Percentiles rank a stretch among this genome's conserved stretches.
Conservation (phyloP, 2,329 filamentous ascomycete species). For the Fusarium chaquense region DNA sequence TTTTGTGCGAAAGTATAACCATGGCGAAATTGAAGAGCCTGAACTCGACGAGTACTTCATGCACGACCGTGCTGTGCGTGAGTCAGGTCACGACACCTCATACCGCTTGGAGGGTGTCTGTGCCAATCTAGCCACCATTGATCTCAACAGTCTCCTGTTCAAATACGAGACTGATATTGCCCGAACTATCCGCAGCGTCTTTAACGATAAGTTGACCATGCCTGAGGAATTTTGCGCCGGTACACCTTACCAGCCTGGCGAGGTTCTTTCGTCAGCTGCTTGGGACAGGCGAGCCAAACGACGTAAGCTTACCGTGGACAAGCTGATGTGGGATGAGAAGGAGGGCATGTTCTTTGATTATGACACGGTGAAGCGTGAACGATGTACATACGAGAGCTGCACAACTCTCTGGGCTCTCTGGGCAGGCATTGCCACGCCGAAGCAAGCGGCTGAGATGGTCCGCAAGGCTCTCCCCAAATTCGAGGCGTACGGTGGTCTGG, state of each 20-base stretch:
- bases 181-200: slow-evolving; percentile 84
- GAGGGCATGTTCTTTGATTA: slow-evolving; percentile 99
- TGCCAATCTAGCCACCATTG: slow-evolving; percentile 90
- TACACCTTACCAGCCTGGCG: slow-evolving; percentile 70
- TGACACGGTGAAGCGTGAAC: slow-evolving; percentile 83
- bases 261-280: slow-evolving; percentile 82
- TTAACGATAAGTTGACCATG: slow-evolving; percentile 84
- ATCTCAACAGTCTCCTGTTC: slow-evolving; percentile 93
- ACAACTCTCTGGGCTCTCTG: slow-evolving; percentile 99
- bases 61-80: slow-evolving; percentile 93
- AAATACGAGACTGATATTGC: slow-evolving; percentile 98
- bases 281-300: slow-evolving; percentile 92
- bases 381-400: slow-evolving; percentile 86
- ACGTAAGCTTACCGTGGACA: slow-evolving; percentile 88
- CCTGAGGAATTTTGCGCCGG: slow-evolving; percentile 84
- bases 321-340: slow-evolving; percentile 91
- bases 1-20: slow-evolving; percentile 91
- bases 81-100: slow-evolving; percentile 96
- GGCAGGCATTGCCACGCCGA: slow-evolving; percentile 88
- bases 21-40: slow-evolving; percentile 79
- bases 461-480: slow-evolving; percentile 85
- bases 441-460: slow-evolving; percentile 87
- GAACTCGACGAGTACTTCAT: slow-evolving; percentile 95
- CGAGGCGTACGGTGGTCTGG: slow-evolving; percentile 86
- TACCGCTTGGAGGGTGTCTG: slow-evolving; percentile 92